These are phyloP conservation scores for Rubia yunnanensis DNA, from an alignment of 257 asterid genomes.

Conservation along the genomic window DNA sequence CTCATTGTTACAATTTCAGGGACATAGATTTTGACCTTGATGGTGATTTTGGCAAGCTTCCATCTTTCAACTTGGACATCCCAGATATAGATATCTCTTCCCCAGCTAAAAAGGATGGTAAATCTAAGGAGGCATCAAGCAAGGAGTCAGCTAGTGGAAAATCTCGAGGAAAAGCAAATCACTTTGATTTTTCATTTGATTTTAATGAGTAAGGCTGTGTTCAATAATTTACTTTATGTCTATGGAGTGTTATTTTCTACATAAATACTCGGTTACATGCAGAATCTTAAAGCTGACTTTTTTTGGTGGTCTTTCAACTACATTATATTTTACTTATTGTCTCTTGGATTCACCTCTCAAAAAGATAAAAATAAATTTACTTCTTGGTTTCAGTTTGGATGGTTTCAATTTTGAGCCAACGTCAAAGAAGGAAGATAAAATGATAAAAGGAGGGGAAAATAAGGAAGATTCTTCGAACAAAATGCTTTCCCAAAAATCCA, in stretches of 20 bases:
- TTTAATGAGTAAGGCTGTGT: slow-evolving; percentile 58
- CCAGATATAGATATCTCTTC: slow-evolving; percentile 70
- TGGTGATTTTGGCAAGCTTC: slow-evolving; percentile 67
- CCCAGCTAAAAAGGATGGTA: slow-evolving; percentile 47
- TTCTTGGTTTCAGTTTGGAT: slow-evolving; percentile 42
- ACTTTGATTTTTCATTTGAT: slow-evolving; percentile 65
- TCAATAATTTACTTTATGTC: slow-evolving; percentile 1
- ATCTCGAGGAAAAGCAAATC: slow-evolving; percentile 45
- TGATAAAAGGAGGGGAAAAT: slow-evolving; percentile 33
- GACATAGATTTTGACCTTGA: slow-evolving; percentile 79
- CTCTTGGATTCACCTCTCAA: not conserved
- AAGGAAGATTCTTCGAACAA: slow-evolving; percentile 29
- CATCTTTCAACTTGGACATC: slow-evolving; percentile 77
- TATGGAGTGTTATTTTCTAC: not conserved
- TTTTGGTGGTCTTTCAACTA: slow-evolving; percentile 4
- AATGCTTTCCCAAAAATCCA: slow-evolving; percentile 18
- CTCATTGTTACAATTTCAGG: slow-evolving; percentile 42
- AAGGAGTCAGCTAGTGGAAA: slow-evolving; percentile 39
- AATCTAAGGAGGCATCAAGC: slow-evolving; percentile 40
- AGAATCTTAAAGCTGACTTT: slow-evolving; percentile 5
- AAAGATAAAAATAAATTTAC: not conserved
- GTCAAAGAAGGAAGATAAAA: slow-evolving; percentile 29
- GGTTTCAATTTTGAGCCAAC: slow-evolving; percentile 44
- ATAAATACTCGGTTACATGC: slow-evolving; percentile 5
- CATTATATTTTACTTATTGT: not conserved